phyloP scores from a whole-genome alignment of 2,329 filamentous ascomycete genomes.

The Plectosphaerella cucumerina region DNA sequence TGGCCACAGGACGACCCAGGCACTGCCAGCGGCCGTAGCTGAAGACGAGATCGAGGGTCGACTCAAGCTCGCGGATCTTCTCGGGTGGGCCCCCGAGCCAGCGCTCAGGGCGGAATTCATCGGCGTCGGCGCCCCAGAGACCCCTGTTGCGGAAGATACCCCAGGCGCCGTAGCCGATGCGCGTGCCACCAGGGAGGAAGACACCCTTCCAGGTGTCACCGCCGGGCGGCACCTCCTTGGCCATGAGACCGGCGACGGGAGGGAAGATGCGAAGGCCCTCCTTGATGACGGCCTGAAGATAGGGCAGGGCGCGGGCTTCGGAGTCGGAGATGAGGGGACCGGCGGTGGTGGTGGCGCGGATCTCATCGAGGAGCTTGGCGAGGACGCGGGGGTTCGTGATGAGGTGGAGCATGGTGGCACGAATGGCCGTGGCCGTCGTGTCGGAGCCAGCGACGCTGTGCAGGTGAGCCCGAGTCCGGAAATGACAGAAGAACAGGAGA shows the following conservation, averaged over 20 bases:
- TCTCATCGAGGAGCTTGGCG: slow-evolving; percentile 39
- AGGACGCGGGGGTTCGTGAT: slow-evolving; percentile 44
- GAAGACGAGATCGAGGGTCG: slow-evolving; percentile 32
- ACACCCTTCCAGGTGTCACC: slow-evolving; percentile 30
- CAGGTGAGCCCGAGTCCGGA: slow-evolving; percentile 10
- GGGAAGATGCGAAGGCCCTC: slow-evolving; percentile 39
- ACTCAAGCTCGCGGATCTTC: slow-evolving; percentile 27
- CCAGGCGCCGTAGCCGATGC: slow-evolving; percentile 28
- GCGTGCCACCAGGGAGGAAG: slow-evolving; percentile 26
- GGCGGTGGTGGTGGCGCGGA: slow-evolving; percentile 21
- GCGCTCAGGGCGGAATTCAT: slow-evolving; percentile 10
- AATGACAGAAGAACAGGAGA: not conserved
- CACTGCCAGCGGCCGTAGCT: slow-evolving; percentile 34
- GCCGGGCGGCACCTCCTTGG: slow-evolving; percentile 30
- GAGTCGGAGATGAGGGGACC: slow-evolving; percentile 22
- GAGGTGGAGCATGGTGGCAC: slow-evolving; percentile 50
- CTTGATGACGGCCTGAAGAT: slow-evolving; percentile 45
- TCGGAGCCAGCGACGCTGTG: slow-evolving; percentile 50
- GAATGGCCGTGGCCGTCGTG: slow-evolving; percentile 52
- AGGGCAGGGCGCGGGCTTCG: slow-evolving; percentile 34
- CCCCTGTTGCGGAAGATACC: slow-evolving; percentile 20
- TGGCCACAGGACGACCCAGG: slow-evolving; percentile 30
- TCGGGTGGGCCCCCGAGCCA: slow-evolving; percentile 19
- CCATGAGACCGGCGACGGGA: slow-evolving; percentile 30
- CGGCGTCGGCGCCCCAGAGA: slow-evolving; percentile 8